phyloP scores from a whole-genome alignment of 495 filamentous ascomycete species.

The Thermochaetoides thermophila region DNA sequence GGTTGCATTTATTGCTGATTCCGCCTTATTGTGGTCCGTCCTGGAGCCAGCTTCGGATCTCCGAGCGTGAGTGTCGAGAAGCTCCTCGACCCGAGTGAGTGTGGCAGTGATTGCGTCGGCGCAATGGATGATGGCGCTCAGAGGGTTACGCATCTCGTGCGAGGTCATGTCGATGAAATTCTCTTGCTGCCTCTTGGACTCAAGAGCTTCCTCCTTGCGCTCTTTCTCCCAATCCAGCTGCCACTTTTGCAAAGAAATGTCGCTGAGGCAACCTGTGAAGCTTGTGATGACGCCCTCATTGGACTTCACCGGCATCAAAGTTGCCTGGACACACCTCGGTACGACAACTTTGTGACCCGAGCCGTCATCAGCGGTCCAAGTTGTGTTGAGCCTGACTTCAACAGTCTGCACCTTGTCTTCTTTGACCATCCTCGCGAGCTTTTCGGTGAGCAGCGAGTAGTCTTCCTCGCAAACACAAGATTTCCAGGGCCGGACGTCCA shows the following conservation, averaged over 20 bases:
- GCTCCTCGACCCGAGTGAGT: slow-evolving; percentile 16
- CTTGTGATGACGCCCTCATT: slow-evolving; percentile 18
- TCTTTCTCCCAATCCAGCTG: slow-evolving; percentile 23
- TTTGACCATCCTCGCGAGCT: slow-evolving; percentile 14
- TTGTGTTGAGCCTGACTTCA: slow-evolving; percentile 22
- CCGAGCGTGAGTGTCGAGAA: slow-evolving; percentile 7
- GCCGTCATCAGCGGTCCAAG: slow-evolving; percentile 18
- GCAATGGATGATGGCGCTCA: slow-evolving; percentile 58
- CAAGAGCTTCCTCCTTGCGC: slow-evolving; percentile 30
- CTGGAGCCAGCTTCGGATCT: neutral
- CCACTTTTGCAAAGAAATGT: slow-evolving; percentile 25
- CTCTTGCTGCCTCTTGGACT: slow-evolving; percentile 37
- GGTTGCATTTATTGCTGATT: neutral
- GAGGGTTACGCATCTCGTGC: slow-evolving; percentile 64
- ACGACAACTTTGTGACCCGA: slow-evolving; percentile 15
- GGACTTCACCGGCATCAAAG: slow-evolving; percentile 21
- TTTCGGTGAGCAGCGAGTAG: slow-evolving; percentile 10
- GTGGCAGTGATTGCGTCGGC: slow-evolving; percentile 37
- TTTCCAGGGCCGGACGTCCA: slow-evolving; percentile 23
- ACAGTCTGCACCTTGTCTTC: slow-evolving; percentile 17
- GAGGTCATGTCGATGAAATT: slow-evolving; percentile 70
- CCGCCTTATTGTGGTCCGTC: neutral
- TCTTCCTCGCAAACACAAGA: slow-evolving; percentile 21
- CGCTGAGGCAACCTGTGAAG: slow-evolving; percentile 25
- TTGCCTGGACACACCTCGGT: slow-evolving; percentile 21